Percentiles rank a stretch among this genome's conserved stretches.
Conservation (phyloP, 2,329 filamentous ascomycete genomes). For the Botrytis pseudocinerea region DNA sequence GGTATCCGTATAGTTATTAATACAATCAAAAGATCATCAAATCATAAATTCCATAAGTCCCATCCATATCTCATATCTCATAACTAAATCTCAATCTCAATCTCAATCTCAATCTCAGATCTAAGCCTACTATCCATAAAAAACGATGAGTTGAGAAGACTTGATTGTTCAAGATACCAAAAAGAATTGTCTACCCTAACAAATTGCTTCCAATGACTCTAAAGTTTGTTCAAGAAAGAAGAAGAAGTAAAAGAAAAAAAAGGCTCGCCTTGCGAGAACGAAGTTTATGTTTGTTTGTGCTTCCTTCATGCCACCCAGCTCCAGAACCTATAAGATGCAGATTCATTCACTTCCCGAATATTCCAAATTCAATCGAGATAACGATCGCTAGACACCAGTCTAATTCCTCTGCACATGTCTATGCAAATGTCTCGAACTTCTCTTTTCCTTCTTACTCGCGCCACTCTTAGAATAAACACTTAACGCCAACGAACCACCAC, state of each 20-base stretch:
- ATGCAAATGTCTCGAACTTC: conserved; percentile 12
- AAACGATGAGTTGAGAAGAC: not conserved
- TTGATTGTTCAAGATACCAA: not conserved
- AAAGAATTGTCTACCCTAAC: not conserved
- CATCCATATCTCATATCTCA: too few relatives aligned
- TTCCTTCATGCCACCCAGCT: not conserved
- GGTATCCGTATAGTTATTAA: too few relatives aligned
- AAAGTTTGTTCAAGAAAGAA: conserved; percentile 1
- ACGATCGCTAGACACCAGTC: not conserved
- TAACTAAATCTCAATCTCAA: too few relatives aligned
- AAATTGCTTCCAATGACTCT: not conserved
- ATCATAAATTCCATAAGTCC: not conserved
- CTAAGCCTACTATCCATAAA: not conserved
- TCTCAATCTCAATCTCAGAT: too few relatives aligned
- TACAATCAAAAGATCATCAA: not conserved
- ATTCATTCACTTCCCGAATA: not conserved
- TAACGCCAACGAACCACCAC: conserved; percentile 52
- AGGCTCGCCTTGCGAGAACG: conserved; percentile 17
- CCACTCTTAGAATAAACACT: conserved; percentile 42
- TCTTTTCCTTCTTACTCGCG: not conserved
- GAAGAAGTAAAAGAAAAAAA: not conserved
- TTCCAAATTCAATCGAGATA: not conserved
- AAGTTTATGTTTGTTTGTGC: not conserved
- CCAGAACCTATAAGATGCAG: not conserved
- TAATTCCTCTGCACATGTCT: conserved; percentile 4